Conservation (phyloP, 176 grass and related monocot species). For the Carex myosuroides region DNA sequence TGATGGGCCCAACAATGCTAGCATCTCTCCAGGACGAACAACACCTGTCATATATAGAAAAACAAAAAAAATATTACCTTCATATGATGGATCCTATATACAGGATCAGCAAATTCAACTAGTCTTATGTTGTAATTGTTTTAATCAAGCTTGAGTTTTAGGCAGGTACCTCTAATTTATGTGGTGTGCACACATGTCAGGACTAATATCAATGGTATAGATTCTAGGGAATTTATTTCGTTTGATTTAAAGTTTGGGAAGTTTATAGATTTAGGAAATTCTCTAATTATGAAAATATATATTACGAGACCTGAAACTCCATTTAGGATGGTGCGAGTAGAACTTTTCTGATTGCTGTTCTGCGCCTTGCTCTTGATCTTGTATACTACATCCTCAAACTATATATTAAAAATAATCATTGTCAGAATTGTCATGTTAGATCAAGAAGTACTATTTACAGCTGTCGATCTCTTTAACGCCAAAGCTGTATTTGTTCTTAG, state of each 20-base stretch:
- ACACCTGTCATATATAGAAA: constrained; percentile 7
- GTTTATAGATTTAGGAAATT: not conserved
- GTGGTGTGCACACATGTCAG: not conserved
- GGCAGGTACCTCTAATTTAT: not conserved
- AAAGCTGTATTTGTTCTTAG: not conserved
- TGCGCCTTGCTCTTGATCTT: constrained; percentile 23
- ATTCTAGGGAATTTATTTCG: not conserved
- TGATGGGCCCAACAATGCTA: constrained; percentile 40
- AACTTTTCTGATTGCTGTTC: not conserved
- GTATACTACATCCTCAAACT: constrained; percentile 42
- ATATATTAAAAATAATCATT: not conserved
- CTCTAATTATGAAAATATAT: not conserved
- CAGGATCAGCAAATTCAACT: not conserved
- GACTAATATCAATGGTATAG: not conserved
- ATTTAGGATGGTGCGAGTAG: constrained; percentile 28
- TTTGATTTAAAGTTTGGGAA: not conserved
- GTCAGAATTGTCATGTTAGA: not conserved
- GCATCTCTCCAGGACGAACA: constrained; percentile 37
- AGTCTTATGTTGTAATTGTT: not conserved
- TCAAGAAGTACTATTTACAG: not conserved
- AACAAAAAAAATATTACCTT: not conserved
- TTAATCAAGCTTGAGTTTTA: not conserved
- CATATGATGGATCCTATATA: not conserved
- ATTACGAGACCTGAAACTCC: constrained; percentile 23
- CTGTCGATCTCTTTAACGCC: not conserved